phyloP scores from a whole-genome alignment of 345 rosid genomes.

The Aquilaria sinensis region DNA sequence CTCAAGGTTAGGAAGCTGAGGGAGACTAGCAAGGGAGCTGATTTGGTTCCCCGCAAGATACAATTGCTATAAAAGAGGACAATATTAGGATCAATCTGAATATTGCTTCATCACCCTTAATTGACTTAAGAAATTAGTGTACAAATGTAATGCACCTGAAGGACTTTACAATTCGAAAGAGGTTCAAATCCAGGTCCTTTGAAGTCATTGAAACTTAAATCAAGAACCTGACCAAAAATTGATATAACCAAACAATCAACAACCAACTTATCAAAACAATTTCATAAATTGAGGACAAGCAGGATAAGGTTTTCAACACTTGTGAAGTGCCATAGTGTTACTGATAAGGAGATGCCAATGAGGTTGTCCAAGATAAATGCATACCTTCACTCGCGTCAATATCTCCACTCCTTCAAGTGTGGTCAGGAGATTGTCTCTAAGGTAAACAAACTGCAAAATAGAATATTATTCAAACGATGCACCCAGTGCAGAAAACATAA shows the following conservation, averaged over 20 bases:
- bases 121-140: constrained; percentile 10
- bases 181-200: constrained; percentile 99
- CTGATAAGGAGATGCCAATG: not conserved
- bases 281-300: not conserved
- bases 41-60: constrained; percentile 99
- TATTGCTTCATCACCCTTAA: constrained; percentile 4
- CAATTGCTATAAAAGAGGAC: constrained; percentile 63
- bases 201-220: constrained; percentile 98
- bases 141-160: constrained; percentile 59
- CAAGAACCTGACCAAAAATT: constrained; percentile 65
- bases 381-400: constrained; percentile 89
- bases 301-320: not conserved
- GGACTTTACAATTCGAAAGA: constrained; percentile 79
- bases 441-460: constrained; percentile 86
- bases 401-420: constrained; percentile 88
- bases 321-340: not conserved
- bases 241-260: constrained; percentile 8
- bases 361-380: constrained; percentile 1
- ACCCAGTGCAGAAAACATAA: too few relatives aligned
- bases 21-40: constrained; percentile 85
- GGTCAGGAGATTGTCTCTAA: constrained; percentile 90
- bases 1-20: constrained; percentile 96
- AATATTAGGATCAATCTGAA: constrained; percentile 15
- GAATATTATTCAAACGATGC: not conserved
- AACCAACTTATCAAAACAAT: not conserved